phyloP scores from a whole-genome alignment of 2,329 filamentous ascomycete genomes.

The Penicillium sp. region DNA sequence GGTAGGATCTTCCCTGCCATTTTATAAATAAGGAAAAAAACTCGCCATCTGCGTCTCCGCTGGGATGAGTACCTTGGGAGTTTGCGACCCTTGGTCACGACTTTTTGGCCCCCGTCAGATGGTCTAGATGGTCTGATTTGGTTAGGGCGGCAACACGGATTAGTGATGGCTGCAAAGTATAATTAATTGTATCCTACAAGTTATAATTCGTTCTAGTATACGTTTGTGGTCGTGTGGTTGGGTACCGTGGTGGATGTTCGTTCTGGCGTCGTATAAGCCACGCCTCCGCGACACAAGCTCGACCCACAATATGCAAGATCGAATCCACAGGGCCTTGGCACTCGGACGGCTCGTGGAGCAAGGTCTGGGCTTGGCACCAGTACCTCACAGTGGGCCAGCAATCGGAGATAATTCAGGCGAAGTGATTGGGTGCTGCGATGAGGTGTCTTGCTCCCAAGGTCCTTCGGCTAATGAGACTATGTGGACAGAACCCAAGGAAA shows the following conservation, averaged over 20 bases:
- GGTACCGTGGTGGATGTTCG: background rate
- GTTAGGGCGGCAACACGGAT: background rate
- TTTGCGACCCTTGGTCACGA: background rate
- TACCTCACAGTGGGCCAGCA: slow-evolving; percentile 2
- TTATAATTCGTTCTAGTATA: background rate
- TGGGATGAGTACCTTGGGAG: slow-evolving; percentile 17
- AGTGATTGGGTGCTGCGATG: slow-evolving; percentile 14
- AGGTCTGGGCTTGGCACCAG: slow-evolving; percentile 1
- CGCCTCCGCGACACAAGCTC: background rate
- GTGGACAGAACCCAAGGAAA: slow-evolving; percentile 4
- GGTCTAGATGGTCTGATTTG: background rate
- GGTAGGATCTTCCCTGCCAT: slow-evolving; percentile 4
- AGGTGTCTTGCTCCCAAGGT: slow-evolving; percentile 21
- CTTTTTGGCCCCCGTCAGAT: slow-evolving; percentile 11
- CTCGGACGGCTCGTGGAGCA: background rate
- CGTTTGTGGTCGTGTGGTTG: background rate
- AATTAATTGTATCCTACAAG: background rate
- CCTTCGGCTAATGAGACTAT: slow-evolving; percentile 12
- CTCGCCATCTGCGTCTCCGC: slow-evolving; percentile 9
- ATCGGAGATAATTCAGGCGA: background rate
- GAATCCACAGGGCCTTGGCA: background rate
- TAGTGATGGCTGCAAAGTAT: background rate
- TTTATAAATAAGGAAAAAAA: slow-evolving; percentile 12
- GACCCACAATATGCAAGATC: background rate
- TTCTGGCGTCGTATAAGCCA: background rate